Base-by-base conservation (phyloP, 129 eudicot species). In the Centella asiatica region DNA sequence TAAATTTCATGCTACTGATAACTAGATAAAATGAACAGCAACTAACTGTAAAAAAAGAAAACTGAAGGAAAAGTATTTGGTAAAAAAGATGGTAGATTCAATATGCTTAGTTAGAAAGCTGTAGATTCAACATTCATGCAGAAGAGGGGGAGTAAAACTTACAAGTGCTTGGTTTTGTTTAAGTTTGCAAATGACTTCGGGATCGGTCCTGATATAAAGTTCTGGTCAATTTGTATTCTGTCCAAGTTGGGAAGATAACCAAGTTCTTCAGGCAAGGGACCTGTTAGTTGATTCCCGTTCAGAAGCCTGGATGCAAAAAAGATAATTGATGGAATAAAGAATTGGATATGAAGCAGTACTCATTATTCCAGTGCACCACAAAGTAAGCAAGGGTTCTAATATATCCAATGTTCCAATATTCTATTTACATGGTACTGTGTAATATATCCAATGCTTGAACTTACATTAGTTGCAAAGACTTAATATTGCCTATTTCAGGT, bases 151-250 rank as follows among this genome's bases (percentile, higher is more conserved):
- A 31, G 42, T 10, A 57, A 66, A 24, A n/a, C 76, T 72, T 78
- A 89, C 97, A 89, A 80, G 76, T 89, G 97, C 72, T 49, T 69
- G 44, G 82, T 78, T 66, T 72, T 76, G 78, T 58, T 74, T 79
- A 89, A 78, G 74, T 89, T 89, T 36, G 95, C 85, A 71, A 89
- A 89, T 59, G 97, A 80, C 48, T 1, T 29, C 9, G 97, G 97
- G 50, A 89, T 71, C 28, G 81, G 50, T 78, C 97, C 97, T 14
- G 92, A 83, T 89, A 89, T 89, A 1, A 73, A 36, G 57, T 89
- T 89, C 73, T 89, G 81, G 46, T 89, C 97, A 66, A 89, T 83
- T 70, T 89, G 97, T 70, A 89, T 80, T 62, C 97, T 85, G 84
- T 80, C 76, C 74, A 89, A 65, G 62, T 85, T 80, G 37, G 92